These are phyloP conservation scores for Casuarina equisetifolia DNA, from an alignment of 306 rosid genomes.

Conservation along the genomic window DNA sequence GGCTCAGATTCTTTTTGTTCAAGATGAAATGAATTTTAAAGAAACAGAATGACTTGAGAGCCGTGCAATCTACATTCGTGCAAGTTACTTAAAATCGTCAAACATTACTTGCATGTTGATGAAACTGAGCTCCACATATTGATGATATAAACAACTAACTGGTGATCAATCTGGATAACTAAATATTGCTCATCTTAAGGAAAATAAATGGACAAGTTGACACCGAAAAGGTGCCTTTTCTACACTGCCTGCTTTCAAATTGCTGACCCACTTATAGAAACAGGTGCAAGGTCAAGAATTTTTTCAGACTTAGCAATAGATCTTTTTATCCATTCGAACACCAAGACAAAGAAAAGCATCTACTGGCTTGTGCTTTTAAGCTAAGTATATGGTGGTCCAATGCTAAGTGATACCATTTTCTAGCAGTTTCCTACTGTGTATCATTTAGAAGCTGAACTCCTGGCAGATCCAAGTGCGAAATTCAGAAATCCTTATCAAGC, in stretches of 20 bases:
- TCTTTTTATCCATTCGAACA: neutral
- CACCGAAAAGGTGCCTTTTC: neutral
- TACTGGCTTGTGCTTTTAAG: neutral
- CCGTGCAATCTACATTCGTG: neutral
- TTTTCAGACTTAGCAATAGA: neutral
- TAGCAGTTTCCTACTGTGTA: neutral
- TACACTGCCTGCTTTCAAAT: neutral
- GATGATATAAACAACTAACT: neutral
- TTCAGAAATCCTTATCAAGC: neutral
- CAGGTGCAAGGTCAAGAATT: neutral
- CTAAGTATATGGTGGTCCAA: neutral
- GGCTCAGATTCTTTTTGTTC: neutral
- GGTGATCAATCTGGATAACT: neutral
- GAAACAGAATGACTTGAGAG: neutral
- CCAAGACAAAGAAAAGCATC: neutral
- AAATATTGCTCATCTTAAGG: neutral
- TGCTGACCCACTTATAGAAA: neutral
- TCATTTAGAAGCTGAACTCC: neutral
- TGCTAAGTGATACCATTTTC: neutral
- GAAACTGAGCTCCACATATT: neutral
- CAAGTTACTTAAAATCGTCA: neutral
- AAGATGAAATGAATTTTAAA: neutral
- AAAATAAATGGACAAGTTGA: neutral
- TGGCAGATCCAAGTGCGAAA: neutral
- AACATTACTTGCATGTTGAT: neutral